These are phyloP conservation scores for Eucalyptus tenuipes DNA, from an alignment of 345 rosid species.

Conservation along the genomic window DNA sequence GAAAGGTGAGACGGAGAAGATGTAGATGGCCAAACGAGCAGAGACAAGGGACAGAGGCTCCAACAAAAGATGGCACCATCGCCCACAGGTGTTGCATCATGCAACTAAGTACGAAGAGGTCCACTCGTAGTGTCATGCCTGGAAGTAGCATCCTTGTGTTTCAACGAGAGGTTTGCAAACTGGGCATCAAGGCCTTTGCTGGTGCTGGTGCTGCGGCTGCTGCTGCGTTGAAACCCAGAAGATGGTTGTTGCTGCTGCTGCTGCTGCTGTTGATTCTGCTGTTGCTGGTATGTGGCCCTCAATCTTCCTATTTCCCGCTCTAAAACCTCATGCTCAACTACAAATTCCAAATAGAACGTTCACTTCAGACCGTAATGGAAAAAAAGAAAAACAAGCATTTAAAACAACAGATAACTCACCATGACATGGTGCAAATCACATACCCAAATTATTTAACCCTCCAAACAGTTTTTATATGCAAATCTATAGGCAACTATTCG, in stretches of 20 bases:
- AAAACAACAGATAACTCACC: neutral
- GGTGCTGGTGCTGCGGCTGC: neutral
- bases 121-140: conserved; percentile 21
- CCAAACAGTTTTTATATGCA: neutral
- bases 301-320: conserved; percentile 61
- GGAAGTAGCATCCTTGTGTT: conserved; percentile 47
- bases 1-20: neutral
- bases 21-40: neutral
- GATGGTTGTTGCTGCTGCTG: conserved; percentile 36
- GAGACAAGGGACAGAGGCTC: neutral
- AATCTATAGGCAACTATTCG: neutral
- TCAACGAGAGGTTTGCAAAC: conserved; percentile 69
- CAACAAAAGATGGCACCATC: neutral
- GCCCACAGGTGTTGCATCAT: neutral
- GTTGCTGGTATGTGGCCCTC: conserved; percentile 27
- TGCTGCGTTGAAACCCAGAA: conserved; percentile 47
- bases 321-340: conserved; percentile 68
- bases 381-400: neutral
- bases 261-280: conserved; percentile 30
- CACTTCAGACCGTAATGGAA: neutral
- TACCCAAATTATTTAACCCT: neutral
- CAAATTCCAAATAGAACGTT: neutral
- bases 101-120: conserved; percentile 13
- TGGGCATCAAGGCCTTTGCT: conserved; percentile 88
- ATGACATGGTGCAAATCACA: neutral